phyloP scores from a whole-genome alignment of 257 asterid genomes.

The Scutellaria baicalensis region DNA sequence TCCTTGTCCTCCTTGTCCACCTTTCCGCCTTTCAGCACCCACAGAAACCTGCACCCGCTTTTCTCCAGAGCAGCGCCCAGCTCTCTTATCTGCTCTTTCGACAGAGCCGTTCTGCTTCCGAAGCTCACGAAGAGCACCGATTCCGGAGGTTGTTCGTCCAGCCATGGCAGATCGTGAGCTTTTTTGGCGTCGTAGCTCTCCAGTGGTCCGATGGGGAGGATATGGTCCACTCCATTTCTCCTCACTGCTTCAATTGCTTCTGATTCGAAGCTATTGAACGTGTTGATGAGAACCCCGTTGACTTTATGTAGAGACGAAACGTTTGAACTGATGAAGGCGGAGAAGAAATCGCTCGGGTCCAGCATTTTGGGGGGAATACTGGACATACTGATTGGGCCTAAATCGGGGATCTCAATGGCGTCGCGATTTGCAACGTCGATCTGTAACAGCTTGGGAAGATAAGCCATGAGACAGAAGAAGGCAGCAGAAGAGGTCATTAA shows the following conservation, averaged over 20 bases:
- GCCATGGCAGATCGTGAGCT: constrained; percentile 32
- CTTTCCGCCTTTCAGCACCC: constrained; percentile 34
- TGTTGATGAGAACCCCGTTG: constrained; percentile 36
- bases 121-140: constrained; percentile 41
- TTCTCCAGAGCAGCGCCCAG: constrained; percentile 28
- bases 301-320: constrained; percentile 2
- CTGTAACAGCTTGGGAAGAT: constrained; percentile 23
- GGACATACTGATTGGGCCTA: constrained; percentile 27
- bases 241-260: constrained; percentile 26
- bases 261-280: constrained; percentile 28
- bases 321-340: constrained; percentile 20
- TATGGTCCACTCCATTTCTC: neutral
- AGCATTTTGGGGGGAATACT: constrained; percentile 40
- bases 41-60: constrained; percentile 30
- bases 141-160: constrained; percentile 29
- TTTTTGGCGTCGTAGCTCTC: constrained; percentile 3
- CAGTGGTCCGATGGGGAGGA: constrained; percentile 39
- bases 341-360: constrained; percentile 17
- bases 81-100: constrained; percentile 31
- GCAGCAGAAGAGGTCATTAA: constrained; percentile 32
- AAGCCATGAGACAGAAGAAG: constrained; percentile 28
- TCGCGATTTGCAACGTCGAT: neutral
- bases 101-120: constrained; percentile 41
- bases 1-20: constrained; percentile 46
- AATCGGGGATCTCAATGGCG: constrained; percentile 18